Conservation (phyloP, 2,329 filamentous ascomycete species). For the Fusarium sp. region DNA sequence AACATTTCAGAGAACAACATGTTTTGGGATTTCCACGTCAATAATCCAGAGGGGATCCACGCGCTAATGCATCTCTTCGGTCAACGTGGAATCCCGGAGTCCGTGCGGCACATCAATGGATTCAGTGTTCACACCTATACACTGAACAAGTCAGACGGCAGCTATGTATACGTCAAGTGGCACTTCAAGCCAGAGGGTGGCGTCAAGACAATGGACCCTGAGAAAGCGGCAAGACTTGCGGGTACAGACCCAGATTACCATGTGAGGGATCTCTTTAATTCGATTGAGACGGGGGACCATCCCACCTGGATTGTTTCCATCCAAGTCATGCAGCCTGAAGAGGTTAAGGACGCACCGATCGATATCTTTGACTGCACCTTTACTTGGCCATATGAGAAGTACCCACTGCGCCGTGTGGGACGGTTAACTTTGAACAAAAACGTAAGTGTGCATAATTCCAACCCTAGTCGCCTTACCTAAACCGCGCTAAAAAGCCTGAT, state of each 20-base stretch:
- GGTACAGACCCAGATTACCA: slow-evolving; percentile 65
- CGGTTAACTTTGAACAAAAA: slow-evolving; percentile 74
- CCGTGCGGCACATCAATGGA: slow-evolving; percentile 57
- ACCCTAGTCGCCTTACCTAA: too few relatives aligned
- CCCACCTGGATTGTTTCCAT: slow-evolving; percentile 73
- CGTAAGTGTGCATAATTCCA: slow-evolving; percentile 24
- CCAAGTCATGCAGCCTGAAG: slow-evolving; percentile 70
- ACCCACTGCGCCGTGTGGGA: slow-evolving; percentile 70
- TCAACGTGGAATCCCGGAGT: slow-evolving; percentile 60
- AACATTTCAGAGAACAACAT: slow-evolving; percentile 57
- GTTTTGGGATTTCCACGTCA: slow-evolving; percentile 49
- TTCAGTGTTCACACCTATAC: slow-evolving; percentile 63
- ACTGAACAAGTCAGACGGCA: slow-evolving; percentile 56
- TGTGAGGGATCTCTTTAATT: slow-evolving; percentile 47
- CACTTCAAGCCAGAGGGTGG: slow-evolving; percentile 62
- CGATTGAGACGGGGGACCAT: slow-evolving; percentile 69
- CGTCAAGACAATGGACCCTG: slow-evolving; percentile 55
- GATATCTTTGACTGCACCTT: slow-evolving; percentile 78
- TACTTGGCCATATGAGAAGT: slow-evolving; percentile 72
- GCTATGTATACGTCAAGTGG: slow-evolving; percentile 61
- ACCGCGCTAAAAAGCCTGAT: too few relatives aligned
- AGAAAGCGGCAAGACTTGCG: slow-evolving; percentile 50
- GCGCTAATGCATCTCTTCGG: slow-evolving; percentile 64
- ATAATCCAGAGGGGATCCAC: slow-evolving; percentile 57
- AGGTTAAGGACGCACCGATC: slow-evolving; percentile 69